Evolutionary conservation across 345 rosid genomes (phyloP), one percentile per base, ranked within the genome.

Genomic region (Murraya paniculata): DNA sequence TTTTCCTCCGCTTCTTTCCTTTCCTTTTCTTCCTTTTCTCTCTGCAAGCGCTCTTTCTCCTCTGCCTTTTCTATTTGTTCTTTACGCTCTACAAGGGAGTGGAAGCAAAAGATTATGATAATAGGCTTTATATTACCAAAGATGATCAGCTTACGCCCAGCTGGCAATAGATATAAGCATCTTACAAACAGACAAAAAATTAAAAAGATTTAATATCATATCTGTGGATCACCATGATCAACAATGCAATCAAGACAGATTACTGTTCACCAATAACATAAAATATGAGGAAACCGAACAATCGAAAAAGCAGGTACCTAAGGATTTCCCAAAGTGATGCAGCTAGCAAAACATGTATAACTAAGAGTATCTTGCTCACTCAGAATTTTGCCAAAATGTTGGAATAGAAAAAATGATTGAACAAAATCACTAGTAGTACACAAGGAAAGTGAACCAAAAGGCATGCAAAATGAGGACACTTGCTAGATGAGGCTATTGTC

Each of bases 31-130:
- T 91, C 95, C 68, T 92, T 89, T 84, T 92, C 98, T 87, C 87
- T 92, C 78, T 86, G 90, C 60, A 87, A 50, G 35, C 86, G 90
- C 73, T 87, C 93, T 84, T 86, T 90, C 86, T 94, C 94, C 86
- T 97, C 98, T 55, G 86, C 87, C 80, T 88, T 91, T 79, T 97
- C 98, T 81, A 97, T 90, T 75, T 82, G 91, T 85, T 94, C 98
- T 83, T 94, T 97, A 66, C 72, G 92, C 25, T 90, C 99, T 97
- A 86, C 48, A 83, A 65, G 38, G 71, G 30, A 75, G 64, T 36
- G 38, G 62, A 69, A 82, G 25, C 61, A 60, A 80, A 83, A 73
- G 25, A 80, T 36, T n/a, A n/a, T 35, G 57, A 73, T 72, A 72
- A 48, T 76, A 25, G 72, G 27, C 64, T 35, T 67, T 24, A 77